Conservation (phyloP, 164 flowering plant genomes). For the Magnolia kwangsiensis region DNA sequence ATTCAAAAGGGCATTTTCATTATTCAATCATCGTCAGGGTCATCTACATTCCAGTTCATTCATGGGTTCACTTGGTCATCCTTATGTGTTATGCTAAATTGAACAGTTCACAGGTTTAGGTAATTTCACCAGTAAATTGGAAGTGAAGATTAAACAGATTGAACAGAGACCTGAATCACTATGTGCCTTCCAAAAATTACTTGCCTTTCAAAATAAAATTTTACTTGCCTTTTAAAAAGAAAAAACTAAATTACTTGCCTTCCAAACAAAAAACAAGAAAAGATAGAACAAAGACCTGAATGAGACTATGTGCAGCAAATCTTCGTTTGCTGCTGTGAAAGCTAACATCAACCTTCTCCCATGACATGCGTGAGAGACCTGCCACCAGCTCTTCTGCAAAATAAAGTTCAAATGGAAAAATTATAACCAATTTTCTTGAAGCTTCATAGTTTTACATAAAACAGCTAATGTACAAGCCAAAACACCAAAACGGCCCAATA, state of each 20-base stretch:
- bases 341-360: constrained; percentile 98
- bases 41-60: background rate
- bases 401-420: constrained; percentile 12
- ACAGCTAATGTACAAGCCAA: background rate
- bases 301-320: constrained; percentile 89
- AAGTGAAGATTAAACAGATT: too few relatives aligned
- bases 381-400: constrained; percentile 64
- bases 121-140: too few relatives aligned
- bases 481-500: background rate
- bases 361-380: constrained; percentile 74
- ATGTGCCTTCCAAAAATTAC: too few relatives aligned
- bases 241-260: too few relatives aligned
- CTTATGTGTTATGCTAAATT: background rate
- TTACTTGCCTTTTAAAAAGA: too few relatives aligned
- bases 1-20: background rate
- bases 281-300: constrained; percentile 57
- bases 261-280: background rate
- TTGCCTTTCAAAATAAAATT: too few relatives aligned
- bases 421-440: constrained; percentile 2
- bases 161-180: too few relatives aligned
- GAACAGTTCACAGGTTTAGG: too few relatives aligned
- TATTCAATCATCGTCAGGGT: background rate
- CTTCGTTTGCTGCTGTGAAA: constrained; percentile 68
- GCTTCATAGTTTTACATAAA: background rate
- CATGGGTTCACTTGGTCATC: background rate